Conservation (phyloP, 1,284 basidiomycete genomes). For the Sporisorium scitamineum region DNA sequence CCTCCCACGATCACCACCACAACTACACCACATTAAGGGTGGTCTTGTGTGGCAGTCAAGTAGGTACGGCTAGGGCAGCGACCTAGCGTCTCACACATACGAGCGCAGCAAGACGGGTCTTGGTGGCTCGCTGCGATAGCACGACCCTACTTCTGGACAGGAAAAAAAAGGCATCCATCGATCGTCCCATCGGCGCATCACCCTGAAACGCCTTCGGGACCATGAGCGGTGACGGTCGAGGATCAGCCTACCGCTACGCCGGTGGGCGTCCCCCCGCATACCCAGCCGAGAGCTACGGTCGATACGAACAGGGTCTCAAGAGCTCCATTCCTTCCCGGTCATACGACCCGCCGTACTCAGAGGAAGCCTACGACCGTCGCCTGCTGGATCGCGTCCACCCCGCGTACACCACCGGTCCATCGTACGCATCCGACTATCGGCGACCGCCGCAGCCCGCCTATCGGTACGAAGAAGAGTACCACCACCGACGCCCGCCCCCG, state of each 20-base stretch:
- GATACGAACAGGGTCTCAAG: conserved; percentile 32
- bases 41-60: neutral
- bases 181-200: neutral
- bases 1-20: neutral
- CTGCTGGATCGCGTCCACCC: conserved; percentile 39
- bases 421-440: conserved; percentile 37
- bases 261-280: conserved; percentile 25
- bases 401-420: conserved; percentile 31
- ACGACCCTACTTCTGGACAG: neutral
- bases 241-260: conserved; percentile 36
- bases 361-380: conserved; percentile 31
- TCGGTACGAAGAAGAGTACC: conserved; percentile 32
- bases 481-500: conserved; percentile 12
- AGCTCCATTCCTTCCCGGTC: conserved; percentile 22
- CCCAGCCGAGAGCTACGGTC: conserved; percentile 25
- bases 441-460: conserved; percentile 26
- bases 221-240: conserved; percentile 46
- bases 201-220: neutral
- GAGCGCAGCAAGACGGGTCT: neutral
- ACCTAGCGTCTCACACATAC: neutral
- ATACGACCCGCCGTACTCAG: conserved; percentile 20
- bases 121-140: neutral
- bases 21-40: neutral
- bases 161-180: too few relatives aligned
- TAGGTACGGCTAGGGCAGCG: too few relatives aligned